phyloP scores from a whole-genome alignment of 768 basidiomycete species.

The Suillus bovinus region DNA sequence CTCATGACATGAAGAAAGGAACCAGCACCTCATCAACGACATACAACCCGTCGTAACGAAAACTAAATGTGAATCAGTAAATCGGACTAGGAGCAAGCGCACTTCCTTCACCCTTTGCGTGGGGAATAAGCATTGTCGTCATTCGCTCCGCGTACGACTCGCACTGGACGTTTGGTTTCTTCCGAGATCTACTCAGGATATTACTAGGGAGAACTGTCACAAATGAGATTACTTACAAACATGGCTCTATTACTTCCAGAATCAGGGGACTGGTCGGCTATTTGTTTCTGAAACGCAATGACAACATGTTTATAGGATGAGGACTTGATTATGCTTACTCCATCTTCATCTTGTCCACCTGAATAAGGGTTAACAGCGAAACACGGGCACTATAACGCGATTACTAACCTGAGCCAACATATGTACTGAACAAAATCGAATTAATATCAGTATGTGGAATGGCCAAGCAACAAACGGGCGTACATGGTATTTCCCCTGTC shows the following conservation, averaged over 20 bases:
- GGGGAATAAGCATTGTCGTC: slow-evolving; percentile 22
- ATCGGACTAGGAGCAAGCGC: neutral
- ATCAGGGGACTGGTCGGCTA: slow-evolving; percentile 24
- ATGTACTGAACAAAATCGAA: slow-evolving; percentile 25
- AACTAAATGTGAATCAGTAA: slow-evolving; percentile 17
- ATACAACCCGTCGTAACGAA: slow-evolving; percentile 35
- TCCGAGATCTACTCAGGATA: slow-evolving; percentile 27
- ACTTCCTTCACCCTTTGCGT: slow-evolving; percentile 19
- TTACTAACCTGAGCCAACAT: slow-evolving; percentile 33
- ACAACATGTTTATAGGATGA: slow-evolving; percentile 1
- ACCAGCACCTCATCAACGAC: slow-evolving; percentile 22
- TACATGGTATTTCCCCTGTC: slow-evolving; percentile 41
- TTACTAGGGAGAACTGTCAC: neutral
- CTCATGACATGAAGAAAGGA: neutral
- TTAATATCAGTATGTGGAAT: slow-evolving; percentile 6
- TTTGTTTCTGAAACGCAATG: slow-evolving; percentile 21
- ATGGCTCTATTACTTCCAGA: slow-evolving; percentile 22
- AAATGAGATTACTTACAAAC: slow-evolving; percentile 11
- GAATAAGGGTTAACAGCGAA: neutral
- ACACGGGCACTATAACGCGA: neutral
- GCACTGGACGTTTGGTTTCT: slow-evolving; percentile 32
- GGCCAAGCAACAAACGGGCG: slow-evolving; percentile 6
- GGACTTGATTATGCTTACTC: slow-evolving; percentile 12
- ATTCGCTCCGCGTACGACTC: slow-evolving; percentile 37
- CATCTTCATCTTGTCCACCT: slow-evolving; percentile 26